Percentiles rank a stretch among this genome's conserved stretches.
Evolutionary conservation across 1,284 basidiomycete species (phyloP).

Genomic region (Leccinum huronense): DNA sequence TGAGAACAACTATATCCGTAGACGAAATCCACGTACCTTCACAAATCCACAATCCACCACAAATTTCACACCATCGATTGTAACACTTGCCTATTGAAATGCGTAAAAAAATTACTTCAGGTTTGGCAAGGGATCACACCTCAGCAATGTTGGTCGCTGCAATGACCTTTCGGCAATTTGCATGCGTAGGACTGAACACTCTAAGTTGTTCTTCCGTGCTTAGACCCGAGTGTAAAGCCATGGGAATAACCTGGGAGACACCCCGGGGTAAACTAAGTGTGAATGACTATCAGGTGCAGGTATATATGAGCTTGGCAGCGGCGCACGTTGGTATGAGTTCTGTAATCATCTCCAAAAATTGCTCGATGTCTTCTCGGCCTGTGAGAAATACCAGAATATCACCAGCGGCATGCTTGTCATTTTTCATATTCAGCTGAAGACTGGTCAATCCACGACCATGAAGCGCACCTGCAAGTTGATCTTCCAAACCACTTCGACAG

Average conservation of each 20-base stretch:
- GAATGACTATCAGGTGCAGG: conserved; percentile 9
- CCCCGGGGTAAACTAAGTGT: conserved; percentile 60
- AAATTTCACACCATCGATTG: conserved; percentile 92
- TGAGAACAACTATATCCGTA: not conserved
- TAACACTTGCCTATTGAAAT: conserved; percentile 76
- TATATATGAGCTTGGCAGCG: not conserved
- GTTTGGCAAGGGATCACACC: conserved; percentile 39
- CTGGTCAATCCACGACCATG: not conserved
- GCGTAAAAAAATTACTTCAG: not conserved
- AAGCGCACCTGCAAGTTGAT: conserved; percentile 77
- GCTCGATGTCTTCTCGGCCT: conserved; percentile 96
- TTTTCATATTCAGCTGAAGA: conserved; percentile 2
- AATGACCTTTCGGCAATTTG: conserved; percentile 84
- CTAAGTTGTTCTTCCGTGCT: conserved; percentile 82
- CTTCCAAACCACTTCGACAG: conserved; percentile 83
- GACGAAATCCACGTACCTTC: conserved; percentile 55
- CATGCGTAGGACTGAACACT: conserved; percentile 77
- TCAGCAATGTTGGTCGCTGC: conserved; percentile 97
- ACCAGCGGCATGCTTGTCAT: conserved; percentile 64
- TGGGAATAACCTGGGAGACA: conserved; percentile 57
- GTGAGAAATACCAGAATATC: conserved; percentile 95
- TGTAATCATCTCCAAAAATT: conserved; percentile 76
- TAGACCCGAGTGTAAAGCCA: conserved; percentile 89
- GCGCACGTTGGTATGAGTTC: conserved; percentile 75
- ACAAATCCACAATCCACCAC: conserved; percentile 97